These are phyloP conservation scores for Trypanosoma vivax DNA, from an alignment of 208 protist species.

Conservation along the genomic window DNA sequence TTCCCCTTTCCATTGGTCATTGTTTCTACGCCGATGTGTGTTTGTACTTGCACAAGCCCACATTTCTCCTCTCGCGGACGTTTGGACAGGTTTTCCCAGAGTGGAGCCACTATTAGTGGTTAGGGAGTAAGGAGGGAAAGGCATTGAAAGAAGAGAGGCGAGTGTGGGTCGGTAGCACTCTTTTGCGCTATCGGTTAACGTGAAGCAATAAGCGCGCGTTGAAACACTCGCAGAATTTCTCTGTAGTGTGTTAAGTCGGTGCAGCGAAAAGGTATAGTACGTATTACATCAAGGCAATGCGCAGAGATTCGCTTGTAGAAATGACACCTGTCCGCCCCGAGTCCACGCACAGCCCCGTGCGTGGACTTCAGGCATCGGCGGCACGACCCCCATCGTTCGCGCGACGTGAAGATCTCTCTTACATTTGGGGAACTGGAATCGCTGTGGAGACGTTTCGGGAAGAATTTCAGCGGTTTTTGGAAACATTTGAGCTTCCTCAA, in stretches of 20 bases:
- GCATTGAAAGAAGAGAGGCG: background rate
- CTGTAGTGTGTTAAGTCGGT: too few relatives aligned
- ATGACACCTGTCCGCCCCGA: conserved; percentile 21
- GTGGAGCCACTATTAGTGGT: background rate
- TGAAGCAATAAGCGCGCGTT: too few relatives aligned
- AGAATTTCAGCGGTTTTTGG: conserved; percentile 72
- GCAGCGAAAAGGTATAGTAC: too few relatives aligned
- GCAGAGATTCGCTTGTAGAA: conserved; percentile 20
- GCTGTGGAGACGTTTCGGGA: conserved; percentile 76
- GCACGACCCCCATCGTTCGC: conserved; percentile 11
- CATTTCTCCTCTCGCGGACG: background rate
- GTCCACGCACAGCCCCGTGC: background rate
- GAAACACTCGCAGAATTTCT: too few relatives aligned
- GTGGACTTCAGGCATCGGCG: background rate
- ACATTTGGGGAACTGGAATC: conserved; percentile 88
- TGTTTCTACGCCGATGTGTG: background rate
- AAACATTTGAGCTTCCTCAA: conserved; percentile 43
- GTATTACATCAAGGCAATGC: too few relatives aligned
- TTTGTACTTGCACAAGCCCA: conserved; percentile 1
- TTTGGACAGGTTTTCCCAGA: background rate
- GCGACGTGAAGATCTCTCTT: conserved; percentile 72
- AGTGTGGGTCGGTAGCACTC: too few relatives aligned
- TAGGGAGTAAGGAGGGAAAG: conserved; percentile 1
- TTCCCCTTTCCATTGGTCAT: background rate
- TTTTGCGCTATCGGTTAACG: too few relatives aligned